Evolutionary conservation across 2,329 filamentous ascomycete species (phyloP).

Genomic region (Apiospora saccharicola): DNA sequence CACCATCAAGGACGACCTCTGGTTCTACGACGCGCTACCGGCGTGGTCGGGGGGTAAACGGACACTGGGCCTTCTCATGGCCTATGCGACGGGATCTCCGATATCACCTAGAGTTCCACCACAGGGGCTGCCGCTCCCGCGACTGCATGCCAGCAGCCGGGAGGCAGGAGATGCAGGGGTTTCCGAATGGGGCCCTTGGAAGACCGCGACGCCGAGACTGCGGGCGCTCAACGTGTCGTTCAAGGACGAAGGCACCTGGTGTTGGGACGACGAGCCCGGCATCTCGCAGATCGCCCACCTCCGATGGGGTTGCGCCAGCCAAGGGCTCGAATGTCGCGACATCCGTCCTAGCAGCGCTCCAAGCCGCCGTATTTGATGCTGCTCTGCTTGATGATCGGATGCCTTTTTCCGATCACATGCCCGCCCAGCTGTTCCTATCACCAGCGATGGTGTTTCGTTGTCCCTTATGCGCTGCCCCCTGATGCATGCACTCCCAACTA

Average conservation of each 20-base stretch:
- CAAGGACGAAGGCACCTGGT: background rate
- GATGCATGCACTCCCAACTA: background rate
- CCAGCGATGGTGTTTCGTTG: background rate
- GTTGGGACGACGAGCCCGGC: background rate
- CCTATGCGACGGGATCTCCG: background rate
- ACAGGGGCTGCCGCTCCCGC: background rate
- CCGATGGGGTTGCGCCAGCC: background rate
- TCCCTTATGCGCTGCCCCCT: background rate
- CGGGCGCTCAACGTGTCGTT: background rate
- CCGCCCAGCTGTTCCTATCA: background rate
- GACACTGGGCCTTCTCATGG: background rate
- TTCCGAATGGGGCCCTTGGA: background rate
- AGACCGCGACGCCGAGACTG: background rate
- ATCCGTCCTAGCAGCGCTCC: background rate
- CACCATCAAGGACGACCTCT: background rate
- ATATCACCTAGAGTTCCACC: background rate
- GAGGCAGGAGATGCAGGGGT: background rate
- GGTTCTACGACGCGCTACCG: background rate
- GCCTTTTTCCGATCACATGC: background rate
- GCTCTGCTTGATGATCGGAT: background rate
- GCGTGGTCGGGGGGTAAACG: background rate
- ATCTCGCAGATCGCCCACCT: background rate
- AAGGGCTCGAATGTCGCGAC: background rate
- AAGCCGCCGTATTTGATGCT: background rate
- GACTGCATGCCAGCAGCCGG: background rate